Evolutionary conservation across 108 stramenopile genomes (phyloP), one percentile per base, ranked within the genome.

Genomic region (Skeletonema potamos): DNA sequence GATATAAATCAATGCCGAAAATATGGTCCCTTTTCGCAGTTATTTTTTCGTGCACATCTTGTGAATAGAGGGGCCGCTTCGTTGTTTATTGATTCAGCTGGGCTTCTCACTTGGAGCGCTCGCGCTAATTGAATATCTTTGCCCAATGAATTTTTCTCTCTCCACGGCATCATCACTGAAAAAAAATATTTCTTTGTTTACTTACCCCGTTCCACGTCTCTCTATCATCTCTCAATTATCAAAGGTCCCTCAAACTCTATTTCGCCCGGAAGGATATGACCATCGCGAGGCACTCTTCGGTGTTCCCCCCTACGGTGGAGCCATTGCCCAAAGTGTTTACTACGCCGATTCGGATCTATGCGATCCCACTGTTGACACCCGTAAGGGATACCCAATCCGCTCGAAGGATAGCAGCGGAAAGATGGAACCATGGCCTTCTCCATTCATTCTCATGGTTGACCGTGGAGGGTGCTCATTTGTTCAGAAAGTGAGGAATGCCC

Each of bases 221-320:
- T 20, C 44, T 39, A n/a, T n/a, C n/a, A n/a, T n/a, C 33, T 54
- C 22, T 51, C 22, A 1, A 51, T 22, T n/a, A 22, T 51, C 3
- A 36, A 22, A 82, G 85, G 78, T 90, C 27, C 88, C 88, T 8
- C 78, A 79, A 64, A 64, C 72, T 18, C 81, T 90, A 4, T 74
- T 79, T 60, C 77, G 73, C 54, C 70, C 69, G 2, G 86, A 84
- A 28, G 96, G 95, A 64, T 97, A 96, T 73, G 86, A 87, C 39
- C 97, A 98, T 71, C 84, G 91, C 33, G 96, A 96, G 59, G 95
- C 95, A 37, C 79, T 97, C 34, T 98, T 98, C 74, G 97, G 97
- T 4, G 72, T 82, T n/a, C 95, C 96, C 32, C 90, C 93, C 18
- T 98, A 96, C 62, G 97, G 96, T 27, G 88, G 87, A 44, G 84